Percentiles rank a stretch among this genome's conserved stretches.
phyloP scores from a whole-genome alignment of 768 basidiomycete genomes.

The Clavaria fumosa region DNA sequence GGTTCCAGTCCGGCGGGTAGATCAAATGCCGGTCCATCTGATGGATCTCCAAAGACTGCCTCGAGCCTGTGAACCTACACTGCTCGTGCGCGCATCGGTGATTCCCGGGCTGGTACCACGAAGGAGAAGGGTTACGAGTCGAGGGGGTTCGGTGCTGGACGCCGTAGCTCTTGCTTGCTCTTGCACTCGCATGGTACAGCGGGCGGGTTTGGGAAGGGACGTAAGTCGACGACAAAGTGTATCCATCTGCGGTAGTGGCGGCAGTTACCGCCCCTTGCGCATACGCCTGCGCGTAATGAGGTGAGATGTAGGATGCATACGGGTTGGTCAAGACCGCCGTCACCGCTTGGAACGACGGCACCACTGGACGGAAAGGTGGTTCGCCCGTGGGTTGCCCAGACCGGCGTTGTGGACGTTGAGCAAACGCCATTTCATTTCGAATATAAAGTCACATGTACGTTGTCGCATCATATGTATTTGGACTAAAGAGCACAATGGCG shows the following conservation, averaged over 20 bases:
- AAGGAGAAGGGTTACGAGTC: conserved; percentile 7
- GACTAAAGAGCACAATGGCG: too few relatives aligned
- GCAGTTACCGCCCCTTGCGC: conserved; percentile 17
- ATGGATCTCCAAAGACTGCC: conserved; percentile 58
- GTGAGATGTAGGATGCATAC: conserved; percentile 20
- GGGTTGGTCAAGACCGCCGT: neutral
- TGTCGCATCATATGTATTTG: too few relatives aligned
- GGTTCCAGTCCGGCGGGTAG: conserved; percentile 60
- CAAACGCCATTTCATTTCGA: too few relatives aligned
- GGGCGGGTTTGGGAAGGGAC: conserved; percentile 10
- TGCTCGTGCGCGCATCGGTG: conserved; percentile 41
- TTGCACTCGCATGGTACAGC: neutral
- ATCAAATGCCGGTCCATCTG: conserved; percentile 87
- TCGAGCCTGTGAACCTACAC: conserved; percentile 58
- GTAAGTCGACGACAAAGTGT: conserved; percentile 26
- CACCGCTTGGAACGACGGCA: conserved; percentile 1
- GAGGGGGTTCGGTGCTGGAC: neutral
- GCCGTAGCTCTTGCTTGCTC: neutral
- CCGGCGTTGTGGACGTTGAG: too few relatives aligned
- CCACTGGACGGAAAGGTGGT: conserved; percentile 1
- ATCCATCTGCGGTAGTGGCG: conserved; percentile 20
- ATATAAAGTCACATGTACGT: too few relatives aligned
- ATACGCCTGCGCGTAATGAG: conserved; percentile 45
- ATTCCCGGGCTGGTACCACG: conserved; percentile 54
- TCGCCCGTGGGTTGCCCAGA: too few relatives aligned